These are phyloP conservation scores for Phaeosphaeriaceae sp. DNA, from an alignment of 2,329 filamentous ascomycete genomes.

Conservation along the genomic window DNA sequence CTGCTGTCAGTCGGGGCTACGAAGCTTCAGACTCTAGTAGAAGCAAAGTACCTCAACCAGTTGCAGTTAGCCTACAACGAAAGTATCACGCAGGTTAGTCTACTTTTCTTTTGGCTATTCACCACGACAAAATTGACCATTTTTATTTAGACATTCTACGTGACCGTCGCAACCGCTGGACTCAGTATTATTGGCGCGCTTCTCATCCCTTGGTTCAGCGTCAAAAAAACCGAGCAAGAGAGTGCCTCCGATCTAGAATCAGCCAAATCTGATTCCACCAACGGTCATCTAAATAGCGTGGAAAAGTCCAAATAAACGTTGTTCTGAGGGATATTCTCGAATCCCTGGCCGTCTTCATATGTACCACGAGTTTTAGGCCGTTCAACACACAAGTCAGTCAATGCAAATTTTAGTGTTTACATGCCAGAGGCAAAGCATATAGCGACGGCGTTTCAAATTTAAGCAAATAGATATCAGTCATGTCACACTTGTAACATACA, in stretches of 20 bases:
- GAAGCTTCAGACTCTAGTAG: neutral
- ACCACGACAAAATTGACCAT: neutral
- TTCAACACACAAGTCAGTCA: no score
- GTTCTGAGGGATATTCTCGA: no score
- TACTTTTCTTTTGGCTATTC: neutral
- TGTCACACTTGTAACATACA: no score
- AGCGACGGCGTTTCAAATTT: no score
- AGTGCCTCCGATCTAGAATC: neutral
- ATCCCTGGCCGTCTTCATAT: no score
- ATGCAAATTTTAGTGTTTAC: no score
- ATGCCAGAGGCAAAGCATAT: no score
- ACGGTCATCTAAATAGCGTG: no score
- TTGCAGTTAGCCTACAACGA: constrained; percentile 1
- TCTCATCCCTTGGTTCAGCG: constrained; percentile 1
- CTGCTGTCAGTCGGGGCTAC: constrained; percentile 1
- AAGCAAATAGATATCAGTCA: no score
- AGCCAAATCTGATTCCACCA: neutral
- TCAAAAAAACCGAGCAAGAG: neutral
- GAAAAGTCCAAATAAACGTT: no score
- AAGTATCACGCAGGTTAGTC: neutral
- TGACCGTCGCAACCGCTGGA: neutral
- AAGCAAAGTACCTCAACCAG: neutral
- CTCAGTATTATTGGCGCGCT: neutral
- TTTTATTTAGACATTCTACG: neutral
- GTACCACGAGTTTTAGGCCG: no score